Percentiles rank a stretch among this genome's conserved stretches.
Conservation (phyloP, 73 alveolate species). For the Symbiodinium natans region DNA sequence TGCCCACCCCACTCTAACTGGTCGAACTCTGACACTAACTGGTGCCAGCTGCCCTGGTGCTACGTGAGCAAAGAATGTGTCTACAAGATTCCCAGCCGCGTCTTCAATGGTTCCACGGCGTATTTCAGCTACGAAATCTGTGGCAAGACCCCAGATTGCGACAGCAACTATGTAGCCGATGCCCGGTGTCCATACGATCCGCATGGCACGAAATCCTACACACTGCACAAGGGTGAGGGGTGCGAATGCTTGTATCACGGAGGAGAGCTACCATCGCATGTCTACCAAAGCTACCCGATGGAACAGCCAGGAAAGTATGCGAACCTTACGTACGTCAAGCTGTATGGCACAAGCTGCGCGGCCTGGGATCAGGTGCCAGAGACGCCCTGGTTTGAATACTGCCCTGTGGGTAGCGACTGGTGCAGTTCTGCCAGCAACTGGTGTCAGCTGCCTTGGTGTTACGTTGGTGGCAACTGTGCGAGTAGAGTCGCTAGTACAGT, state of each 20-base stretch:
- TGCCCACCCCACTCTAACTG: conserved; percentile 21
- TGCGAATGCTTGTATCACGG: conserved; percentile 2
- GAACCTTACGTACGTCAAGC: not conserved
- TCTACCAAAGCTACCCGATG: not conserved
- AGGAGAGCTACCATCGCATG: not conserved
- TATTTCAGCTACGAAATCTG: conserved; percentile 30
- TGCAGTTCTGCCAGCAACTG: not conserved
- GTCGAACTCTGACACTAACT: conserved; percentile 33
- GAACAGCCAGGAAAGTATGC: not conserved
- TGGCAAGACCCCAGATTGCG: not conserved
- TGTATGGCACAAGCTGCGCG: conserved; percentile 13
- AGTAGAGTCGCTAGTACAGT: not conserved
- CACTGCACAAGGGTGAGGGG: not conserved
- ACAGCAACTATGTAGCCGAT: not conserved
- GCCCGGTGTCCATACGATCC: conserved; percentile 60
- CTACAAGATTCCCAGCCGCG: conserved; percentile 65
- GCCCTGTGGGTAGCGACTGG: not conserved
- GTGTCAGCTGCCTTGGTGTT: conserved; percentile 22
- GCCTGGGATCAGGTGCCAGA: conserved; percentile 13
- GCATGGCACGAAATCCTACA: not conserved
- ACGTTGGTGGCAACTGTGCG: conserved; percentile 13
- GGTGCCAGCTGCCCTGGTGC: conserved; percentile 88
- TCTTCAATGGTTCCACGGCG: conserved; percentile 30
- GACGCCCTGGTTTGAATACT: not conserved
- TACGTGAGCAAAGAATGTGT: conserved; percentile 57